These are phyloP conservation scores for Cytidiella melzeri DNA, from an alignment of 768 basidiomycete species.

Conservation along the genomic window DNA sequence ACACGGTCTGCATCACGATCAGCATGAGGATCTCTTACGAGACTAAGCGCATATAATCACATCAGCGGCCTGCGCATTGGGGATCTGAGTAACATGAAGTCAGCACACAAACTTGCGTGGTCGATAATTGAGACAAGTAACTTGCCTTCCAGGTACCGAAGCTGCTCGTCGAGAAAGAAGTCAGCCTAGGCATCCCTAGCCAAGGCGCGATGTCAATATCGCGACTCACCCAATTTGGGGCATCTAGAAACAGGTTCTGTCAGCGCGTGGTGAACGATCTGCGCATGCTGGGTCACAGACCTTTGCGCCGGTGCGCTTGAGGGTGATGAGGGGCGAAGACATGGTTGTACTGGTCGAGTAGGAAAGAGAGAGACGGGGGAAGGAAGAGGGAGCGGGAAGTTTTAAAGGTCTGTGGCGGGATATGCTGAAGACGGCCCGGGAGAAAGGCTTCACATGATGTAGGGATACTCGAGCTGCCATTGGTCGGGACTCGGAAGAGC, in stretches of 20 bases:
- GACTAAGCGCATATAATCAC: slow-evolving; percentile 28
- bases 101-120: too few relatives aligned
- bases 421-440: slow-evolving; percentile 10
- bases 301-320: slow-evolving; percentile 59
- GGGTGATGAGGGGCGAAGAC: slow-evolving; percentile 36
- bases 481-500: not conserved
- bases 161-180: slow-evolving; percentile 27
- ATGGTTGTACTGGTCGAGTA: slow-evolving; percentile 10
- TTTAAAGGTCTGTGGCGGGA: slow-evolving; percentile 6
- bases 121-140: too few relatives aligned
- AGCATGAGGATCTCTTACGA: too few relatives aligned
- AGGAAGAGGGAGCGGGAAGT: slow-evolving; percentile 9
- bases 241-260: slow-evolving; percentile 40
- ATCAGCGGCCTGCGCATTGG: slow-evolving; percentile 53
- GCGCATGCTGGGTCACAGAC: slow-evolving; percentile 25
- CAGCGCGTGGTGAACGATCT: not conserved
- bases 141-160: slow-evolving; percentile 68
- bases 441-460: slow-evolving; percentile 11
- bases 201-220: not conserved
- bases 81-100: slow-evolving; percentile 35
- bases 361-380: slow-evolving; percentile 11
- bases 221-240: slow-evolving; percentile 58
- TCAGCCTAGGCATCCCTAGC: not conserved
- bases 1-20: slow-evolving; percentile 50
- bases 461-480: slow-evolving; percentile 2